phyloP scores from a whole-genome alignment of 208 protist species.

The Acanthamoeba polyphaga region DNA sequence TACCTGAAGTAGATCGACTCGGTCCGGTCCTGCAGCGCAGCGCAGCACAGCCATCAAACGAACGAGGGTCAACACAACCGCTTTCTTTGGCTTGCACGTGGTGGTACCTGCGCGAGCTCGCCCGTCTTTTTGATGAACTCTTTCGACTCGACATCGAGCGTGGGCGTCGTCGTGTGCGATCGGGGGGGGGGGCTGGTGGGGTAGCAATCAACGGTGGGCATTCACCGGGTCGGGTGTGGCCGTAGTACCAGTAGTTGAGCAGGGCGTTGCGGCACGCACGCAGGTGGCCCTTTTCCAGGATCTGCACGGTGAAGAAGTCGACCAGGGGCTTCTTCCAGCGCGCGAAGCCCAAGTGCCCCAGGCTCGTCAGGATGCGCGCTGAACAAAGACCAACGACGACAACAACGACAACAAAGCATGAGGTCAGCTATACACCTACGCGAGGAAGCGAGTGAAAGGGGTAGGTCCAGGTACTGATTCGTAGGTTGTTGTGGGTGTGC shows the following conservation, averaged over 20 bases:
- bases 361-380: slow-evolving; percentile 63
- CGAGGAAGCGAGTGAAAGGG: neutral
- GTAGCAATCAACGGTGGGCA: too few species aligned
- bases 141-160: neutral
- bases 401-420: neutral
- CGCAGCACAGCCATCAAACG: neutral
- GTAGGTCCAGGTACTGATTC: slow-evolving; percentile 1
- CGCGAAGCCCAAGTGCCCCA: slow-evolving; percentile 48
- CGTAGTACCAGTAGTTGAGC: slow-evolving; percentile 29
- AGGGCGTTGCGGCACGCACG: slow-evolving; percentile 18
- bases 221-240: too few species aligned
- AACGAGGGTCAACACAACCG: neutral
- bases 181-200: neutral
- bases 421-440: neutral
- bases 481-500: slow-evolving; percentile 45
- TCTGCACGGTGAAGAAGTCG: slow-evolving; percentile 33
- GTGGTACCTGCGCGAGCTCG: neutral
- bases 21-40: neutral
- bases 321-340: slow-evolving; percentile 55
- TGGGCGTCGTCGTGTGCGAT: neutral
- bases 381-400: neutral
- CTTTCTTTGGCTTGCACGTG: neutral
- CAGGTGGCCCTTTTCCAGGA: slow-evolving; percentile 34
- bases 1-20: slow-evolving; percentile 48
- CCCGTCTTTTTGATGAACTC: slow-evolving; percentile 61